A percentile compares a stretch with the other conserved stretches of the same genome.
Evolutionary conservation across 257 asterid genomes (phyloP).

Genomic region (Pogostemon cablin): DNA sequence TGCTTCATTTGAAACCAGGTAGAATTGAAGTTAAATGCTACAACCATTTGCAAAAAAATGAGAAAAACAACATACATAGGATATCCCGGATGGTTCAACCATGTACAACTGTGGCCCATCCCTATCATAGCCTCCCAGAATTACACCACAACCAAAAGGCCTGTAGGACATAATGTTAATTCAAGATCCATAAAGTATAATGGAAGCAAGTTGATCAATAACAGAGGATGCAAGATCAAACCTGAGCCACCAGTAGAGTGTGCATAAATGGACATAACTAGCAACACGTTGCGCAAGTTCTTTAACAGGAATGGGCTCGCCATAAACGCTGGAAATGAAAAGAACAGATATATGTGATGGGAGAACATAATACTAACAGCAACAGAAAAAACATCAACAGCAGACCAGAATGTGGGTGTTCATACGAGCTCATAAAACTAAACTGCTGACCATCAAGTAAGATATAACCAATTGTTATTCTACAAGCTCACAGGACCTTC

Average conservation of each 20-base stretch:
- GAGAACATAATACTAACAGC: conserved; percentile 16
- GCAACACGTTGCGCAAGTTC: conserved; percentile 93
- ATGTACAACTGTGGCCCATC: conserved; percentile 84
- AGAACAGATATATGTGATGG: not conserved
- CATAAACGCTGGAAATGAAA: conserved; percentile 57
- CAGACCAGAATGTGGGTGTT: not conserved
- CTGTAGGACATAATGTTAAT: conserved; percentile 40
- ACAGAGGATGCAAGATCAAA: conserved; percentile 33
- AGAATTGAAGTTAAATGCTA: conserved; percentile 11
- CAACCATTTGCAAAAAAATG: conserved; percentile 10
- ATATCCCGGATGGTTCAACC: conserved; percentile 88
- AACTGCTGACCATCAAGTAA: not conserved
- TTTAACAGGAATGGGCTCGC: conserved; percentile 77
- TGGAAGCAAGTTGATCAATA: conserved; percentile 13
- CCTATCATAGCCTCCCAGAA: conserved; percentile 87
- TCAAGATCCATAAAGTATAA: conserved; percentile 27
- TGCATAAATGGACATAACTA: conserved; percentile 81
- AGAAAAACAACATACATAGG: conserved; percentile 61
- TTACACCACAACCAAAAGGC: conserved; percentile 89
- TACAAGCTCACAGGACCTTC: conserved; percentile 1
- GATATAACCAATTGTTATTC: not conserved
- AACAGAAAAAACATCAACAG: not conserved
- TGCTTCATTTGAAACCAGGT: not conserved
- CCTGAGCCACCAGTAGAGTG: conserved; percentile 99
- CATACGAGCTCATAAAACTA: not conserved